Conservation (phyloP, 805 yeast genomes). For the Lipomyces starkeyi region DNA sequence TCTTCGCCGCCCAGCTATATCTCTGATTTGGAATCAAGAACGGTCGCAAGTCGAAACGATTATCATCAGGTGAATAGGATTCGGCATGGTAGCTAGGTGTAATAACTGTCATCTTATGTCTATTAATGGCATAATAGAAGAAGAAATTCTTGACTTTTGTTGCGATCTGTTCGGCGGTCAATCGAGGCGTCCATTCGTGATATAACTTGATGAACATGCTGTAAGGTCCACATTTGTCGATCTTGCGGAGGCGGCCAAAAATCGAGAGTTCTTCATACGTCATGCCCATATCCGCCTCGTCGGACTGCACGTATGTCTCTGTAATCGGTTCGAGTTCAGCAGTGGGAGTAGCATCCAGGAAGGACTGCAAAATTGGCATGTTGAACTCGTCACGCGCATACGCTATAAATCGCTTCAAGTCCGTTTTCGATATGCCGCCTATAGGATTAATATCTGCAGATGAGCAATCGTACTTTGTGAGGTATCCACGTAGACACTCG, state of each 20-base stretch:
- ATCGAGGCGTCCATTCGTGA: constrained; percentile 88
- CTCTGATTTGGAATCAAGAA: constrained; percentile 82
- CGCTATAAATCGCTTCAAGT: constrained; percentile 80
- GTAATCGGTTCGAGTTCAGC: constrained; percentile 98
- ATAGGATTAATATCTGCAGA: constrained; percentile 97
- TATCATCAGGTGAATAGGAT: constrained; percentile 97
- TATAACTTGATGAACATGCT: constrained; percentile 89
- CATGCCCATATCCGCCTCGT: constrained; percentile 98
- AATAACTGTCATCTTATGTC: constrained; percentile 97
- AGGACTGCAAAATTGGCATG: constrained; percentile 76
- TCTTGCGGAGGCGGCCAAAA: constrained; percentile 89
- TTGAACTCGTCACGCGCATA: constrained; percentile 75
- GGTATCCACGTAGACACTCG: constrained; percentile 92
- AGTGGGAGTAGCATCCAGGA: constrained; percentile 92
- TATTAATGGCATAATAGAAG: constrained; percentile 90
- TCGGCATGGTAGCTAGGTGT: constrained; percentile 99
- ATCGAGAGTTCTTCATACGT: constrained; percentile 91
- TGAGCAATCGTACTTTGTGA: constrained; percentile 96
- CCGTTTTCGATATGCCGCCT: constrained; percentile 97
- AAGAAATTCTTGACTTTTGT: constrained; percentile 91
- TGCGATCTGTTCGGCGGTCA: constrained; percentile 84
- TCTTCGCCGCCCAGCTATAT: constrained; percentile 86
- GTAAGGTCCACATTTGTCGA: constrained; percentile 94
- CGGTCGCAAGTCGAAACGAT: constrained; percentile 95
- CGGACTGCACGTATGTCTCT: constrained; percentile 88